A percentile compares a stretch with the other conserved stretches of the same genome.
phyloP scores from a whole-genome alignment of 2,329 filamentous ascomycete species.

The Colletotrichum abscissum region DNA sequence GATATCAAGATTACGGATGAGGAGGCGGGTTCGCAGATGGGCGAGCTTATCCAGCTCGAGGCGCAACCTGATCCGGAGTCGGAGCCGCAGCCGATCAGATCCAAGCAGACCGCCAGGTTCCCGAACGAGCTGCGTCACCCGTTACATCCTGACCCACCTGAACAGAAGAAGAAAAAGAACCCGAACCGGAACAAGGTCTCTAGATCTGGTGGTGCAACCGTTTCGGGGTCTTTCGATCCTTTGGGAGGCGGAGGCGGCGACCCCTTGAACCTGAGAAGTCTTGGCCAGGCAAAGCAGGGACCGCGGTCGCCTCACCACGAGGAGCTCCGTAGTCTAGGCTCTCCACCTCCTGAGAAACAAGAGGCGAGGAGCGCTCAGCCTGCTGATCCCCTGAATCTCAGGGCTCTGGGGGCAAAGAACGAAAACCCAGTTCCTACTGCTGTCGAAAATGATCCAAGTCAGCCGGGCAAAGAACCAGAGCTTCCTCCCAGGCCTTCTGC shows the following conservation, averaged over 20 bases:
- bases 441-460: neutral
- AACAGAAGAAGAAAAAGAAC: constrained; percentile 23
- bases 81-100: constrained; percentile 36
- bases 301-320: constrained; percentile 9
- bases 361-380: neutral
- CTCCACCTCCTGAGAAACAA: neutral
- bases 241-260: constrained; percentile 10
- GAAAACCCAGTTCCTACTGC: neutral
- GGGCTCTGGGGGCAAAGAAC: neutral
- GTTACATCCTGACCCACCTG: constrained; percentile 28
- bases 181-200: constrained; percentile 20
- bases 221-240: constrained; percentile 17
- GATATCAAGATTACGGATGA: constrained; percentile 45
- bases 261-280: constrained; percentile 4
- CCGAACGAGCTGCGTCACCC: constrained; percentile 30
- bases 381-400: constrained; percentile 10
- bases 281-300: constrained; percentile 4
- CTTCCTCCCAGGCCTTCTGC: constrained; percentile 9
- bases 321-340: constrained; percentile 14
- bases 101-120: constrained; percentile 29
- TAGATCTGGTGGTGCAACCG: neutral
- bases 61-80: constrained; percentile 40
- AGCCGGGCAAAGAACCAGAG: neutral
- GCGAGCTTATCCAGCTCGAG: constrained; percentile 56
- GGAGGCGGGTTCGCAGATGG: constrained; percentile 43